A percentile compares a stretch with the other conserved stretches of the same genome.
Conservation (phyloP, 2,329 filamentous ascomycete species). For the Ophiobolus disseminans region DNA sequence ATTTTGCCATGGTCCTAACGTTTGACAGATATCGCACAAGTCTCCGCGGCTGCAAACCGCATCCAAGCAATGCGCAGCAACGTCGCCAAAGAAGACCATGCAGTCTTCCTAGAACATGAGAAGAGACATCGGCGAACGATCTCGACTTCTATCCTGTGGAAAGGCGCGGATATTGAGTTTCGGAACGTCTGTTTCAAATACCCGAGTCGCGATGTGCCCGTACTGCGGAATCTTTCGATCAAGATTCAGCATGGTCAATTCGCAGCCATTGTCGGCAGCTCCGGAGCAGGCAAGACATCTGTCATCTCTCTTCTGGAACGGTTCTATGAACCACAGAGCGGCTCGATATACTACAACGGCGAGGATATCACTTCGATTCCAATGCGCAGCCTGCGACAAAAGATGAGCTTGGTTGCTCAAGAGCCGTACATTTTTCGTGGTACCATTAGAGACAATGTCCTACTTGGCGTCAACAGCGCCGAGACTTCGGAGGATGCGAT, state of each 20-base stretch:
- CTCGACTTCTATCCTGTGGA: constrained; percentile 10
- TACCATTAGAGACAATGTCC: constrained; percentile 57
- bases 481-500: constrained; percentile 54
- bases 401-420: constrained; percentile 73
- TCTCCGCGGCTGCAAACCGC: constrained; percentile 27
- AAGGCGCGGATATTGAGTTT: constrained; percentile 67
- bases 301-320: constrained; percentile 89
- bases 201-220: constrained; percentile 84
- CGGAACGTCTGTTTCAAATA: constrained; percentile 88
- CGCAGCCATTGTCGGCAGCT: constrained; percentile 62
- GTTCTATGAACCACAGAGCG: constrained; percentile 84
- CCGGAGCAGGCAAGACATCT: constrained; percentile 91
- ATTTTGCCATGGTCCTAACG: not conserved
- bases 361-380: constrained; percentile 61
- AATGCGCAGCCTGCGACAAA: constrained; percentile 56
- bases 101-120: not conserved
- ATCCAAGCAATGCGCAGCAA: constrained; percentile 22
- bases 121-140: constrained; percentile 13
- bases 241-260: constrained; percentile 61
- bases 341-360: constrained; percentile 71
- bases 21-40: constrained; percentile 33
- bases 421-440: constrained; percentile 56
- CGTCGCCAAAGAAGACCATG: constrained; percentile 1
- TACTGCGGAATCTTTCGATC: constrained; percentile 66
- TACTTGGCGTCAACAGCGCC: constrained; percentile 52